Conservation (phyloP, 2,329 filamentous ascomycete species). For the Fusarium tupiense region DNA sequence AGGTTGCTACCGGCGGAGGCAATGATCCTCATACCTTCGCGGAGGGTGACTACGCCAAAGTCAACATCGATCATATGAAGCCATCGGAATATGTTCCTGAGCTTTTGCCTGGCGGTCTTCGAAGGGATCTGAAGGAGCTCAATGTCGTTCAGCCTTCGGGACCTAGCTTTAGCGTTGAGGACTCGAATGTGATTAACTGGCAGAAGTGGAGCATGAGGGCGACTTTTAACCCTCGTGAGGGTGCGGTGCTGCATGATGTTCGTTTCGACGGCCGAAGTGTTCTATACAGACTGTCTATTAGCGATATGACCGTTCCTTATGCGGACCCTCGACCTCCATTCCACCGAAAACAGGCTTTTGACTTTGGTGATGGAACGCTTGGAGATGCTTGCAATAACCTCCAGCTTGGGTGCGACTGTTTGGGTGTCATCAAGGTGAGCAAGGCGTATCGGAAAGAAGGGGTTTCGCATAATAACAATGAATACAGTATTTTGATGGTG, state of each 20-base stretch:
- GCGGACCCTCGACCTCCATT: slow-evolving; percentile 70
- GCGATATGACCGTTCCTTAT: slow-evolving; percentile 76
- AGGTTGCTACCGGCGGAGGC: slow-evolving; percentile 47
- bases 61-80: slow-evolving; percentile 17
- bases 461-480: too few species aligned
- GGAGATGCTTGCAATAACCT: slow-evolving; percentile 74
- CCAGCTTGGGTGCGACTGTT: slow-evolving; percentile 71
- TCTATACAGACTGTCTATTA: slow-evolving; percentile 71
- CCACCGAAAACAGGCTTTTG: slow-evolving; percentile 76
- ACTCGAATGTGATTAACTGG: slow-evolving; percentile 60
- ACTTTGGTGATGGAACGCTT: slow-evolving; percentile 73
- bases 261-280: slow-evolving; percentile 71
- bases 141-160: slow-evolving; percentile 55
- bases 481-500: slow-evolving; percentile 44
- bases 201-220: slow-evolving; percentile 76
- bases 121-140: slow-evolving; percentile 67
- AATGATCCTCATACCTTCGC: slow-evolving; percentile 34
- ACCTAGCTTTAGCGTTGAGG: slow-evolving; percentile 53
- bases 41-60: not conserved
- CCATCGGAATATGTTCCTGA: slow-evolving; percentile 54
- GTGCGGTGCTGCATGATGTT: slow-evolving; percentile 74
- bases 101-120: slow-evolving; percentile 51
- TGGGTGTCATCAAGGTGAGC: slow-evolving; percentile 65
- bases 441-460: too few species aligned
- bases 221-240: slow-evolving; percentile 75